phyloP scores from a whole-genome alignment of 73 alveolate species.

The Stentor coeruleus region DNA sequence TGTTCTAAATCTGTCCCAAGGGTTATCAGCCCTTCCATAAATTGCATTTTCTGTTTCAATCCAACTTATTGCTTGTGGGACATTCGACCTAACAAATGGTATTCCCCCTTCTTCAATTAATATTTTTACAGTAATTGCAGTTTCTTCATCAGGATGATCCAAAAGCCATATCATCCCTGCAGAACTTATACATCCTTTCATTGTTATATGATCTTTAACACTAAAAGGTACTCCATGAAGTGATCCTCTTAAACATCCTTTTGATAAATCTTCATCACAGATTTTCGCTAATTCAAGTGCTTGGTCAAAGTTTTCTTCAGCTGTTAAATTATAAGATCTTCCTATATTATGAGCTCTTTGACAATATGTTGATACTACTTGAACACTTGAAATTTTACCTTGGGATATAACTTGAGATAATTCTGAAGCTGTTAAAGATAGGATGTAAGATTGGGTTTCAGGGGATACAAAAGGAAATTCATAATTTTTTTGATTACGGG shows the following conservation, averaged over 20 bases:
- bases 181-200: not conserved
- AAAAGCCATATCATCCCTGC: not conserved
- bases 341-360: slow-evolving; percentile 32
- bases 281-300: slow-evolving; percentile 30
- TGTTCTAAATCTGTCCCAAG: slow-evolving; percentile 53
- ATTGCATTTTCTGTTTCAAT: slow-evolving; percentile 60
- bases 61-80: slow-evolving; percentile 66
- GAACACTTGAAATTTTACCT: slow-evolving; percentile 25
- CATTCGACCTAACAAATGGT: slow-evolving; percentile 66
- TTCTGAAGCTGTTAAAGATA: slow-evolving; percentile 21
- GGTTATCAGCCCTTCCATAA: slow-evolving; percentile 73
- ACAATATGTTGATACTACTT: not conserved
- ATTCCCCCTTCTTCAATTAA: slow-evolving; percentile 66
- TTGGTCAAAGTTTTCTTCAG: slow-evolving; percentile 31
- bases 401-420: slow-evolving; percentile 9
- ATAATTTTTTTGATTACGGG: too few relatives aligned
- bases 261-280: not conserved
- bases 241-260: not conserved
- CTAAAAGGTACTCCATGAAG: slow-evolving; percentile 35
- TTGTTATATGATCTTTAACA: slow-evolving; percentile 21
- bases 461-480: too few relatives aligned
- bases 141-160: not conserved
- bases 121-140: slow-evolving; percentile 17
- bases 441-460: too few relatives aligned
- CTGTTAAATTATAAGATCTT: slow-evolving; percentile 11